These are phyloP conservation scores for Cryphonectria carpinicola DNA, from an alignment of 2,329 filamentous ascomycete species.

Conservation along the genomic window DNA sequence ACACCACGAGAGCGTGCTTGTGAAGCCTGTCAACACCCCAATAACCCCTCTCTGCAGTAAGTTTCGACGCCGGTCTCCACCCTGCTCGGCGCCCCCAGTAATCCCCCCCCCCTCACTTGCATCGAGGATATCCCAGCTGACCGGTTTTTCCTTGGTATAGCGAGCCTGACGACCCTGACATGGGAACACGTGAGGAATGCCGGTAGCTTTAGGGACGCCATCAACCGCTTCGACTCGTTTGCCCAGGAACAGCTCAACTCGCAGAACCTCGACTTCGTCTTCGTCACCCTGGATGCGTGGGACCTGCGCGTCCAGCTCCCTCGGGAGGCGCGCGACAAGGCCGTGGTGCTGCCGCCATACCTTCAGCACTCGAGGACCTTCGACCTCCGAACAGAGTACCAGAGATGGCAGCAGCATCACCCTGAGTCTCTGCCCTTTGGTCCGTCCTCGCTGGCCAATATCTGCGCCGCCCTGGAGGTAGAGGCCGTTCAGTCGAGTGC, in stretches of 20 bases:
- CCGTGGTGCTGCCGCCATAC: conserved; percentile 93
- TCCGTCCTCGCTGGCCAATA: conserved; percentile 93
- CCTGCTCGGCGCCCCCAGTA: conserved; percentile 2
- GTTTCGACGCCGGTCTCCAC: conserved; percentile 45
- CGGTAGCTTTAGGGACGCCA: conserved; percentile 94
- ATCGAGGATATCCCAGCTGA: conserved; percentile 13
- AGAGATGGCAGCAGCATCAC: conserved; percentile 97
- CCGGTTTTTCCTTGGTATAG: conserved; percentile 49
- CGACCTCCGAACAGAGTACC: conserved; percentile 95
- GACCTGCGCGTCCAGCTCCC: conserved; percentile 97
- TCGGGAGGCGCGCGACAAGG: conserved; percentile 96
- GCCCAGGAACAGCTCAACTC: conserved; percentile 87
- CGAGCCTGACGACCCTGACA: conserved; percentile 94
- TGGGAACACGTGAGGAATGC: conserved; percentile 99
- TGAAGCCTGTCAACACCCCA: conserved; percentile 97
- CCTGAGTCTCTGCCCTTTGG: conserved; percentile 97
- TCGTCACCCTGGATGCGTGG: conserved; percentile 98
- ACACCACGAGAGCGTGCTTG: conserved; percentile 91
- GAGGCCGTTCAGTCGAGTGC: conserved; percentile 97
- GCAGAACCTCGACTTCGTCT: conserved; percentile 95
- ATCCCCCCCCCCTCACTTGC: conserved; percentile 9
- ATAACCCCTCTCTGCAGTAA: conserved; percentile 99
- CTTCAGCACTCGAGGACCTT: conserved; percentile 97
- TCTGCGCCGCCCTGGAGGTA: conserved; percentile 96
- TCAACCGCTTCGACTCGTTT: conserved; percentile 93